A percentile compares a stretch with the other conserved stretches of the same genome.
phyloP scores from a whole-genome alignment of 352 stramenopile genomes.

The Globisporangium okanoganense region DNA sequence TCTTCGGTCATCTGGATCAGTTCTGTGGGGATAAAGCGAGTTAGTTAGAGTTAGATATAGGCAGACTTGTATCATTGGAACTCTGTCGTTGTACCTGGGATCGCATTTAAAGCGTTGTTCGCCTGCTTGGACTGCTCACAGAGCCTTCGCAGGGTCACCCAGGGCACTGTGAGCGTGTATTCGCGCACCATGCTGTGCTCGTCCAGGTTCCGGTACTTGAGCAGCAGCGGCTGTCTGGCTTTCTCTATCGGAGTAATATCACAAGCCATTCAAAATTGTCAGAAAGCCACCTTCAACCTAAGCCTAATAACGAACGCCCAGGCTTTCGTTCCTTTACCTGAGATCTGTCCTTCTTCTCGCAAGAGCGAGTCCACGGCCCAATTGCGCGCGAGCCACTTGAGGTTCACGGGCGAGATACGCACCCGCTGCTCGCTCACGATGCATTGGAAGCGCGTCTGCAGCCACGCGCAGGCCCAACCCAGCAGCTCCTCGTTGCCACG shows the following conservation, averaged over 20 bases:
- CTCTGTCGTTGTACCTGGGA: conserved; percentile 5
- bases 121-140: conserved; percentile 25
- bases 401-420: conserved; percentile 41
- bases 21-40: conserved; percentile 19
- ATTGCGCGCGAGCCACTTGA: conserved; percentile 51
- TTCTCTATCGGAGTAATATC: conserved; percentile 13
- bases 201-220: conserved; percentile 47
- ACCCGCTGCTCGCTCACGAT: conserved; percentile 48
- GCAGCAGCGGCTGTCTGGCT: conserved; percentile 31
- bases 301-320: too few relatives aligned
- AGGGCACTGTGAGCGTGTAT: conserved; percentile 63
- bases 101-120: neutral
- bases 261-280: neutral
- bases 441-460: conserved; percentile 74
- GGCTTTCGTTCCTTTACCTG: neutral
- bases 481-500: conserved; percentile 55
- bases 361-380: conserved; percentile 40
- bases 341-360: conserved; percentile 10
- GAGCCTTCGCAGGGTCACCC: conserved; percentile 40
- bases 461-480: conserved; percentile 47
- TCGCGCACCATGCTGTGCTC: conserved; percentile 35
- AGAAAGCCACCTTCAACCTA: too few relatives aligned
- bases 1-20: conserved; percentile 51
- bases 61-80: neutral
- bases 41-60: conserved; percentile 7